Base-by-base conservation (phyloP, 75 land plant genomes). In the Adiantum capillusveneris region DNA sequence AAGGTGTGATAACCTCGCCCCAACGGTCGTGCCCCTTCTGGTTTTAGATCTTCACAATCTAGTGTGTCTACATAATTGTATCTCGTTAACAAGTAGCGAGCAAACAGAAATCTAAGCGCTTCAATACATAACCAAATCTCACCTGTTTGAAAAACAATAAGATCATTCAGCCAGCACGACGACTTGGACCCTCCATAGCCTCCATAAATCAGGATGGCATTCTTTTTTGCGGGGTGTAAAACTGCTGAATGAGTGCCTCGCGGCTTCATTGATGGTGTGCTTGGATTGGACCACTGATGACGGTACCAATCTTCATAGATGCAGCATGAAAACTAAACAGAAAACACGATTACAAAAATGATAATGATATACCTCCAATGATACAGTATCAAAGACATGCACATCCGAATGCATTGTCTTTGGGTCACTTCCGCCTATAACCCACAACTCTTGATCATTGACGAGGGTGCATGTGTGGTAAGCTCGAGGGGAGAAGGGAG, bases 161-260 rank as follows among this genome's bases (percentile, higher is more conserved):
- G 70, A 43, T 76, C 79, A 31, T 25, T 48, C 55, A 66, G 59
- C 79, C 79, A 76, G 48, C 54, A 36, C 19, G 71, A 51, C 9
- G 3, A 5, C 31, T 61, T 45, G 29, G 27, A 24, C 0, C 76
- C 71, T 39, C 79, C 76, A 62, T 76, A 76, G 22, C 79, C 79
- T 42, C 79, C 79, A 63, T 59, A 63, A 20, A 76, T 56, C 20
- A 76, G 36, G 31, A 76, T 76, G 0, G 65, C 68, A 28, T 45
- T 46, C 6, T 52, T 43, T 14, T 72, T 50, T 42, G 61, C 26
- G 0, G 79, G 79, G 26, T 76, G 77, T 20, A 62, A 28, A 19
- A 76, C 79, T 28, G 79, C 79, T 18, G 79, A 70, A 66, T 76
- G 79, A 30, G 79, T 76, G 53, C 76, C 79, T 25, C 76, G 56